Base-by-base conservation (phyloP, 2,329 filamentous ascomycete genomes). In the Trichocomaceae sp. region DNA sequence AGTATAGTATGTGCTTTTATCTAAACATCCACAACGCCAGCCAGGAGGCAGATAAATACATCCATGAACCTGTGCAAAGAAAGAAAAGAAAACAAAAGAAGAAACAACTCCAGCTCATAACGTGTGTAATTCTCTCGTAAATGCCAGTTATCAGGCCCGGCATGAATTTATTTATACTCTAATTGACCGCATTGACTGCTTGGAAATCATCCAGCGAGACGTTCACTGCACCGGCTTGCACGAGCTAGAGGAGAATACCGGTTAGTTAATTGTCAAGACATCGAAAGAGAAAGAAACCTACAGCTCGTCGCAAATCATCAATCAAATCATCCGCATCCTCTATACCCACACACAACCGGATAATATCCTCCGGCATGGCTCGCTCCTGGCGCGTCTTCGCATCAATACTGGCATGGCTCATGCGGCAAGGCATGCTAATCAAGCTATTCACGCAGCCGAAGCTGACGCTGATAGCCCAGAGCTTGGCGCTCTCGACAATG, bases 341-440 rank as follows among this genome's bases (percentile, higher is more conserved):
- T 65, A 99, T 99, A 46, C 93, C 93, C 45, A 99, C 90, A 67
- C 93, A 99, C 54, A 99, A 74, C 54, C 93, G 82, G 64, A 99
- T 97, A 58, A 99, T 87, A 70, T 99, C 93, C 74, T 99, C 93
- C 10, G 93, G 93, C 84, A 99, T 87, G 61, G 92, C 86, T 60
- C 91, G 82, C 75, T 95, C 90, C 64, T 83, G 79, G 62, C 93
- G 80, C 51, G 91, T 97, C 77, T 96, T 95, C 57, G 90, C 88
- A 68, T 97, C 93, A 66, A 99, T 99, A 69, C 90, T 96, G 39
- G 93, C 93, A 73, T 99, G 93, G 74, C 92, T 97, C 95, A 99
- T 99, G 66, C 92, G 90, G 75, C 93, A 99, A 8, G 93, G 92
- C 92, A 99, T 96, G 76, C 91, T 96, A 73, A 99, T 99, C 70